Evolutionary conservation across 345 rosid species (phyloP), one percentile per base, ranked within the genome.

Genomic region (Acer yangbiense): DNA sequence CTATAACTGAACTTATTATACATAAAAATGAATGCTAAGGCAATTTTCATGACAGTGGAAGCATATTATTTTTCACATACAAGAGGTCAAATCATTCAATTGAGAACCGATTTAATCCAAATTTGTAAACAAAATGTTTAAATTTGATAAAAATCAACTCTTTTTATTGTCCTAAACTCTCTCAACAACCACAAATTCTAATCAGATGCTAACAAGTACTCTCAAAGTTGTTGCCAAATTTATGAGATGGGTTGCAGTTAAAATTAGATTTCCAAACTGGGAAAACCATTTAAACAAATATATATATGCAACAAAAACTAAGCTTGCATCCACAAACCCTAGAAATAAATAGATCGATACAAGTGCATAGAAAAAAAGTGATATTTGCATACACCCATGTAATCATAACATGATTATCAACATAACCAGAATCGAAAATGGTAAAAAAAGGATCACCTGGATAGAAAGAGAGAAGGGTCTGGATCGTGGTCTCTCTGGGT

Each of bases 231-330:
- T 72, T 25, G 7, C 44, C 4, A 35, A 32, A 57, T 8, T 17
- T 18, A 57, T 58, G 54, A 72, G 13, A 35, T 12, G 41, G 23
- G 21, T 6, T 44, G 23, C 3, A 23, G 27, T 1, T 39, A 43
- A 73, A 57, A 58, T 39, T 23, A 62, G 41, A 72, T 62, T 73
- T 73, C 41, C 69, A 21, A 29, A 21, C n/a, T 29, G 64, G 46
- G 61, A 64, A 74, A 74, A 7, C 1, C 20, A 6, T 43, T 46
- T 18, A 2, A 61, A 6, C 13, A 67, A 41, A 67, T 35, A 35
- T 4, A 35, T 35, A 4, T 35, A 5, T 35, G 14, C 63, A 54
- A 18, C 35, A 14, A 11, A 10, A 69, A 5, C 13, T 14, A 20
- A 72, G 29, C 16, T 18, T 32, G 66, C 55, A 20, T 12, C 20